A percentile compares a stretch with the other conserved stretches of the same genome.
Conservation (phyloP, 139 green algal species). For the Volvox reticuliferus region DNA sequence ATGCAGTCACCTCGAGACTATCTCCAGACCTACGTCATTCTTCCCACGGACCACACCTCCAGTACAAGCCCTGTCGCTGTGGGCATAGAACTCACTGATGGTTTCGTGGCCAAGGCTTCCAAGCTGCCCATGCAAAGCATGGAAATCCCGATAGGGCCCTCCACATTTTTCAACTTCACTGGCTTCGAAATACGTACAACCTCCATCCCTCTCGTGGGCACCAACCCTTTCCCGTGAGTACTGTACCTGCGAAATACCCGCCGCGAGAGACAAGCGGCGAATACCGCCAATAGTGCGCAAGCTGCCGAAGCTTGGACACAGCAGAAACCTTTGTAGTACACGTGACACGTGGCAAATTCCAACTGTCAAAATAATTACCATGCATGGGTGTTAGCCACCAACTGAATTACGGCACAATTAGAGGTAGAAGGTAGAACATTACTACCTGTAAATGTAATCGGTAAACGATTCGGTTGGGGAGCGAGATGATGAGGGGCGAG, state of each 20-base stretch:
- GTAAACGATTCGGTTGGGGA: not conserved
- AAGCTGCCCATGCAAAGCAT: not conserved
- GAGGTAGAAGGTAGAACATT: no score
- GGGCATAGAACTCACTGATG: not conserved
- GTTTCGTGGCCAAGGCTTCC: not conserved
- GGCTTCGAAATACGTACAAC: not conserved
- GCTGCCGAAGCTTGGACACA: no score
- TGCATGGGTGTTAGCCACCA: no score
- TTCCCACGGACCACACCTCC: constrained; percentile 9
- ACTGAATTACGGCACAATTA: no score
- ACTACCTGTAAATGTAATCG: not conserved
- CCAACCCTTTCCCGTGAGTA: constrained; percentile 6
- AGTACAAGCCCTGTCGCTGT: not conserved
- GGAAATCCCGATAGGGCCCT: not conserved
- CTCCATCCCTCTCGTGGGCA: not conserved
- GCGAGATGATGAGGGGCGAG: no score
- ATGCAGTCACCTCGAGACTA: not conserved
- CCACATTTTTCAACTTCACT: not conserved
- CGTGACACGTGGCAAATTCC: no score
- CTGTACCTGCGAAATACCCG: no score
- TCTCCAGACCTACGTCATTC: not conserved
- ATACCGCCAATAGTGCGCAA: no score
- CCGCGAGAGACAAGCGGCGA: no score
- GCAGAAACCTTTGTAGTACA: no score
- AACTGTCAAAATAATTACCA: no score